Base-by-base conservation (phyloP, 2,329 filamentous ascomycete species). In the Bimuria novae-zelandiae region DNA sequence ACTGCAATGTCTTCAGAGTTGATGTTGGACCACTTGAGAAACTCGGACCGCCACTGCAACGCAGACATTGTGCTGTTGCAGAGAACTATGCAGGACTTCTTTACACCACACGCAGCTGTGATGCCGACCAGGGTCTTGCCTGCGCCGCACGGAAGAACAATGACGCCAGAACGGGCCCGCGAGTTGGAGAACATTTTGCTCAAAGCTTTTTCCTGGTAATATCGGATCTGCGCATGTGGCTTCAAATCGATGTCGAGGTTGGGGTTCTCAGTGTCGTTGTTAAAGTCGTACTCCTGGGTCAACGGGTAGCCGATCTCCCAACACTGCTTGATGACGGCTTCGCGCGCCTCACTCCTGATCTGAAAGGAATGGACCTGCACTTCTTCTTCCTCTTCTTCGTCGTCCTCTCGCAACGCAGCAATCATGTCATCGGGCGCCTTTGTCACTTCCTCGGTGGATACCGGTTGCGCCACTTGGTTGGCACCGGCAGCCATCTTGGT, bases 131-230 rank as follows among this genome's bases (percentile, higher is more conserved):
- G 78, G 1, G 94, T 99, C 79, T 99, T 99, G 54, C 94, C 94
- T 16, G 94, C 94, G 62, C 94, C 94, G 72, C 94, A 99, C 16
- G 94, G 94, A 63, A 99, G 76, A 51, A 99, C 94, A 54, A 99
- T 99, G 62, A 99, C 95, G 52, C 94, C 94, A 74, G 92, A 97
- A 78, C 96, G 94, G 12, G 94, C 94, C 75, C 94, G 88, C 44
- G 93, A 93, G 69, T 99, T 99, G 69, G 94, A 93, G 72, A 99
- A 99, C 94, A 99, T 99, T 75, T 99, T 99, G 78, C 90, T 96
- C 8, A 99, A 80, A 61, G 92, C 96, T 77, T 97, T 96, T 74
- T 99, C 94, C 72, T 99, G 94, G 65, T 99, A 99, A 78, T 84
- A 87, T 71, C 93, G 87, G 70, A 97, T 97, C 67, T 93, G 89